Evolutionary conservation across 352 stramenopile genomes (phyloP).

Genomic region (Globisporangium parvum): DNA sequence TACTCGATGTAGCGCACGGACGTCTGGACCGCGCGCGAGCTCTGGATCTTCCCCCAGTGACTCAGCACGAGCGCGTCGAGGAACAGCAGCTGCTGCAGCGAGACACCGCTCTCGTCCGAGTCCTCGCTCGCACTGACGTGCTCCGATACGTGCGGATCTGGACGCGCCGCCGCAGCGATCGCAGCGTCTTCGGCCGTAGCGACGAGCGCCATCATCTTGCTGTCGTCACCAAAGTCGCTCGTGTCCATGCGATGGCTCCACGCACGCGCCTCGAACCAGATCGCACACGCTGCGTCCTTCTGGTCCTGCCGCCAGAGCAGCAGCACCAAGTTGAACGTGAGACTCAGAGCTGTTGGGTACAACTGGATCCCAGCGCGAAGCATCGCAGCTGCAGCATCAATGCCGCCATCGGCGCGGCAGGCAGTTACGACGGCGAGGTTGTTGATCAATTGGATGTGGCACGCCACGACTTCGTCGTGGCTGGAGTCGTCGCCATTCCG

Average conservation of each 20-base stretch:
- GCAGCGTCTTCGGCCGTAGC: conserved; percentile 20
- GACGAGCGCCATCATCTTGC: conserved; percentile 15
- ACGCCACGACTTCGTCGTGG: conserved; percentile 22
- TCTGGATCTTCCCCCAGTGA: conserved; percentile 36
- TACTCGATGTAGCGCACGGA: conserved; percentile 45
- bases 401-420: conserved; percentile 23
- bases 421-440: conserved; percentile 58
- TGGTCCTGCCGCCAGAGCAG: conserved; percentile 60
- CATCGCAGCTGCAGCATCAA: conserved; percentile 34
- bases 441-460: conserved; percentile 62
- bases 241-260: conserved; percentile 38
- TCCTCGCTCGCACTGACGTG: conserved; percentile 29
- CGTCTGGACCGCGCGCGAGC: conserved; percentile 23
- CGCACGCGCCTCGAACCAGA: conserved; percentile 63
- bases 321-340: conserved; percentile 74
- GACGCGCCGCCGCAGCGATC: conserved; percentile 8
- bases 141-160: conserved; percentile 19
- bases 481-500: conserved; percentile 5
- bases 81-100: conserved; percentile 43
- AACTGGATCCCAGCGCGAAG: conserved; percentile 32
- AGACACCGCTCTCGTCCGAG: conserved; percentile 21
- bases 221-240: conserved; percentile 18
- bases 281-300: conserved; percentile 33
- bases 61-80: conserved; percentile 58
- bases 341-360: conserved; percentile 33